Evolutionary conservation across 1,284 basidiomycete genomes (phyloP), one percentile per base, ranked within the genome.

Genomic region (Puccinia novopanici): DNA sequence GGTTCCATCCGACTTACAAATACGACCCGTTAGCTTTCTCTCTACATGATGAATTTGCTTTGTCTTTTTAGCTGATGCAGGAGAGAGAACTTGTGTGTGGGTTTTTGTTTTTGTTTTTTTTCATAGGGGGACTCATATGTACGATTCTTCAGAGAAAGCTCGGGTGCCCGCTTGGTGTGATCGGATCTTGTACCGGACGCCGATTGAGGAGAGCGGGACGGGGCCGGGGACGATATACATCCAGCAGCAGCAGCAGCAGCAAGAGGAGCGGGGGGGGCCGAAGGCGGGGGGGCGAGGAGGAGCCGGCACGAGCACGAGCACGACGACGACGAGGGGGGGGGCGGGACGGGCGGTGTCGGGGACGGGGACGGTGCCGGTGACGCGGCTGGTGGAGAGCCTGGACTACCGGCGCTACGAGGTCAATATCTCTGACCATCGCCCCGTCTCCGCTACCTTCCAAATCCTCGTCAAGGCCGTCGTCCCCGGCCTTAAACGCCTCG

Each of bases 161-260:
- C 90, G 96, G 0, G 89, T 91, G 10, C 96, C 95, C 0, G 94
- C 95, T 0, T 98, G 95, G 94, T 99, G 96, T 86, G 96, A 99
- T 86, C 90, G 96, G 9, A 90, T 98, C 30, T 87, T 98, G 55
- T 97, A 92, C 90, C 89, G 91, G n/a, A 88, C 90, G 50, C 87
- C 89, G 6, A 22, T 50, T 2, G 89, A 89, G 13, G 87, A 88
- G 15, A 87, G 85, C 40, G 87, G 91, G 10, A 90, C 94, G 77
- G 84, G 22, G 22, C 55, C 71, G 37, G 30, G 48, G 68, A 71
- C 68, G 68, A 2, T 85, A 89, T 89, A 83, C 93, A 81, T 83
- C 61, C 75, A 80, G 12, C 55, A 19, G 57, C 15, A 67, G 10
- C 9, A 67, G 6, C 63, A 67, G 27, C 22, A 42, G 40, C 34